Evolutionary conservation across 176 grass and related monocot species (phyloP), one percentile per base, ranked within the genome.

Genomic region (Eleusine indica): DNA sequence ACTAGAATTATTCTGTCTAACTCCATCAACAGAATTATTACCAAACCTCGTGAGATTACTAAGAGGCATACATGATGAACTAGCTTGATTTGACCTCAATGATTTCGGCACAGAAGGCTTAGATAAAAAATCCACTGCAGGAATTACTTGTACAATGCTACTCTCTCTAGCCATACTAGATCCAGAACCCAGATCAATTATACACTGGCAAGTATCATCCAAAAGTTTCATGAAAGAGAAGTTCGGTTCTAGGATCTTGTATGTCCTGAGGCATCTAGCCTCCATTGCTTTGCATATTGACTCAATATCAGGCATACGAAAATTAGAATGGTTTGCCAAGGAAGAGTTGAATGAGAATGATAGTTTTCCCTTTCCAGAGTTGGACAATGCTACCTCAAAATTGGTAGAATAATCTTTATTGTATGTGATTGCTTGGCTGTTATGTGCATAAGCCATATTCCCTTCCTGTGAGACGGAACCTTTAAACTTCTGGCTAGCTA

Each of bases 181-280:
- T 91, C 66, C 73, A 70, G 71, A 90, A 75, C 87, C 81, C 35
- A 94, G n/a, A 70, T 92, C 90, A 83, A 86, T 37, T 78, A 90
- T 84, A 77, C 89, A 92, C 65, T 84, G 83, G 70, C 87, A 97
- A 73, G 83, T 87, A 71, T 92, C 92, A 77, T 81, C 84, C 72
- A 94, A 69, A 68, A 94, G 62, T 68, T 94, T 91, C 87, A 65
- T 76, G 62, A 97, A 86, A 89, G 95, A 94, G 69, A 97, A 91
- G 44, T 57, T 87, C 16, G 88, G 88, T 71, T 89, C 86, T 74
- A 84, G 86, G 64, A 87, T 82, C 77, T 91, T 92, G 69, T 86
- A 97, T 37, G 86, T 89, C 46, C 57, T 83, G 43, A 91, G 76
- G 77, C 84, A 97, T 89, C 71, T 92, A 49, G 78, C 77, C 66